These are phyloP conservation scores for Suillus tomentosus DNA, from an alignment of 768 basidiomycete genomes.

Conservation along the genomic window DNA sequence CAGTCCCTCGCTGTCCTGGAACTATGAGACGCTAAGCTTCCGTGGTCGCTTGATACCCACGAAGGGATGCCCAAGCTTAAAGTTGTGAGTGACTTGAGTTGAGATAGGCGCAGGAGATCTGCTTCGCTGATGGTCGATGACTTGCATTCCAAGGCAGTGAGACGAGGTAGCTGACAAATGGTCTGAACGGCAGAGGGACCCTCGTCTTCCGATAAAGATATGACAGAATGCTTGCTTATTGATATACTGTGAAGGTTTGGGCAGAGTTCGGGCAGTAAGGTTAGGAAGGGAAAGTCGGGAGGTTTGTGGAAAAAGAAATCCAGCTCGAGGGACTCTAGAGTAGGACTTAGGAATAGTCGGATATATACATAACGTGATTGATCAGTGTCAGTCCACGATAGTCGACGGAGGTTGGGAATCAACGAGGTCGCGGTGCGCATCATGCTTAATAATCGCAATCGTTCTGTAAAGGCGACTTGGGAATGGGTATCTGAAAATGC, in stretches of 20 bases:
- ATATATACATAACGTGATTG: slow-evolving; percentile 7
- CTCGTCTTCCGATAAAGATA: neutral
- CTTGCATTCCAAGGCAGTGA: slow-evolving; percentile 3
- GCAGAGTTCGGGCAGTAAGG: slow-evolving; percentile 1
- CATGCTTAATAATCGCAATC: neutral
- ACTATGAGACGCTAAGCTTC: neutral
- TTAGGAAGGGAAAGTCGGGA: slow-evolving; percentile 3
- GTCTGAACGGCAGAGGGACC: slow-evolving; percentile 4
- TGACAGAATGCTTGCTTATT: slow-evolving; percentile 8
- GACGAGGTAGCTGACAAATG: slow-evolving; percentile 4
- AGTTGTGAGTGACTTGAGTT: neutral
- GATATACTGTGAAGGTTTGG: slow-evolving; percentile 4
- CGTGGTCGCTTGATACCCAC: neutral
- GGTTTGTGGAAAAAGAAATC: slow-evolving; percentile 10
- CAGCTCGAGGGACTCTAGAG: slow-evolving; percentile 2
- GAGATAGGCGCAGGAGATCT: slow-evolving; percentile 1
- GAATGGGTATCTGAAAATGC: neutral
- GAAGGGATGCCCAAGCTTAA: slow-evolving; percentile 7
- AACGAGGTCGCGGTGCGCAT: neutral
- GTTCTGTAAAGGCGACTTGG: neutral
- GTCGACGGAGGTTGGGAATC: neutral
- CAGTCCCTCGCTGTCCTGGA: neutral
- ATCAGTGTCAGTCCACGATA: slow-evolving; percentile 10
- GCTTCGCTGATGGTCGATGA: slow-evolving; percentile 4
- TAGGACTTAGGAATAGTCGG: slow-evolving; percentile 4